Evolutionary conservation across 116 monocot species (phyloP), one percentile per base, ranked within the genome.

Genomic region (Zostera marina): DNA sequence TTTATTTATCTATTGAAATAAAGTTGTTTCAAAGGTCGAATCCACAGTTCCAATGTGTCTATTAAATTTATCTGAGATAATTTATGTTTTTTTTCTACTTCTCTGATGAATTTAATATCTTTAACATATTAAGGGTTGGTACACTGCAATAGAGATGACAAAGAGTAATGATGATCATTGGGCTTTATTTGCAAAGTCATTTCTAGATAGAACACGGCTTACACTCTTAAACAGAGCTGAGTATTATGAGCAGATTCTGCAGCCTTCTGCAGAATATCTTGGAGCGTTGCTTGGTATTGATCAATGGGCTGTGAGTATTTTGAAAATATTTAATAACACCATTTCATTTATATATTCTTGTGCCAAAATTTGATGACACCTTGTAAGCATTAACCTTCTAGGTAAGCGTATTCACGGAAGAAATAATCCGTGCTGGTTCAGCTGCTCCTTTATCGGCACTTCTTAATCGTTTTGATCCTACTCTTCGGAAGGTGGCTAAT

Each of bases 261-360:
- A 96, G 53, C 96, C 96, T 68, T 85, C 96, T 49, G 85, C 96
- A 65, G 96, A 89, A 64, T 89, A 85, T 58, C 86, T 96, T 47
- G 96, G 96, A 65, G 69, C 84, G 24, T 68, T 82, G 59, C 86
- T 96, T 59, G 85, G 80, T 60, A 74, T 96, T 63, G 83, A 96
- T 46, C 59, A 80, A 44, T 70, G 82, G 82, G 90, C 96, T 20
- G 96, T 96, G 80, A 47, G 80, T 79, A 64, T 64, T 53, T 54
- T 38, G 47, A 52, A 5, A 14, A 9, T 12, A 26, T 52, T 63
- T 51, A 17, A 39, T 15, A 2, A 22, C 12, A 48, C n/a, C 9
- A 26, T 15, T 17, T 47, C 45, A 1, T 22, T 25, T 25, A 20
- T 32, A 32, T 32, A 32, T 32, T 32, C 32, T 32, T 32, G 13